Base-by-base conservation (phyloP, 768 basidiomycete genomes). In the Candolleomyces aberdarensis region DNA sequence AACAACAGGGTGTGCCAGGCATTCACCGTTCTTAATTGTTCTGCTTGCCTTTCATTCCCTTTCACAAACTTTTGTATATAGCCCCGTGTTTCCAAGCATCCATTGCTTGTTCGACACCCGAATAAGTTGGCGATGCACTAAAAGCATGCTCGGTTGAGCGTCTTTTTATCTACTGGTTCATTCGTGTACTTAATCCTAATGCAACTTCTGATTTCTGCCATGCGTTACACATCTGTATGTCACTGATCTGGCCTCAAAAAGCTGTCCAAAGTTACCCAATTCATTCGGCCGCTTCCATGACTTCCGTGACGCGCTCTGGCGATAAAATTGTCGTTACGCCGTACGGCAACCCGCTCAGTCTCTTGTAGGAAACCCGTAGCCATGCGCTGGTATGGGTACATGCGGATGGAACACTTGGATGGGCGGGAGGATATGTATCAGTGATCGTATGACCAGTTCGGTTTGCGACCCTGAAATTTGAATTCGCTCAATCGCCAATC, bases 361-460 rank as follows among this genome's bases (percentile, higher is more conserved):
- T 39, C 39, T 41, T 41, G 13, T 20, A 55, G 53, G 40, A 55
- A n/a, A 11, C 15, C 31, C 19, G 53, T 55, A 40, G 41, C 54
- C 54, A 43, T 20, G 54, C 40, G 54, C 54, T 43, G 54, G 54
- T n/a, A 11, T 22, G 19, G 15, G 32, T 17, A 15, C 15, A 31
- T 31, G 19, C 19, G 54, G 40, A 19, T 11, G 39, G 36, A n/a
- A 10, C 54, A 41, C n/a, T 6, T 55, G 19, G 44, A 41, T 20
- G 54, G 32, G 52, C 40, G 17, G n/a, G 14, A 56, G n/a, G 39
- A 40, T 14, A 43, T 41, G 54, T 19, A 56, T 9, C 20, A 20
- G 5, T 56, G 54, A 56, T 56, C 54, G 54, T 56, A 56, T 56
- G 54, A 56, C 54, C 54, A 19, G n/a, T 36, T 20, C 15, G 43